phyloP scores from a whole-genome alignment of 176 grass and related monocot species.

The Oryza nivara region DNA sequence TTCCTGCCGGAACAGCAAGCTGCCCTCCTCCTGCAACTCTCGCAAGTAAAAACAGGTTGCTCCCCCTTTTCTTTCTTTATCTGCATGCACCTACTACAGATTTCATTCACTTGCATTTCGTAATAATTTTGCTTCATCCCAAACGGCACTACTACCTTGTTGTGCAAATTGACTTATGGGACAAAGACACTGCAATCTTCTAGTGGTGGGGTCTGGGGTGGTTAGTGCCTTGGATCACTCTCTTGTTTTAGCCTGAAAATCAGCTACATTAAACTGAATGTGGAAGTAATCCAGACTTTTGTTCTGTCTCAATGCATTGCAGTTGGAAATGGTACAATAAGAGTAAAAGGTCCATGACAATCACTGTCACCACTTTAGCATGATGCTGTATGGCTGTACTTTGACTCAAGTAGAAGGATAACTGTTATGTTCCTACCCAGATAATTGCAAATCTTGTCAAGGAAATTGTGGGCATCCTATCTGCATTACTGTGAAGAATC shows the following conservation, averaged over 20 bases:
- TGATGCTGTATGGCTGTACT: background rate
- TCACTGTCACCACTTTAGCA: too few relatives aligned
- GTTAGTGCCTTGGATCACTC: too few relatives aligned
- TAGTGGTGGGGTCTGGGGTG: too few relatives aligned
- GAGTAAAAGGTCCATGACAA: too few relatives aligned
- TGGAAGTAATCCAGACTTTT: background rate
- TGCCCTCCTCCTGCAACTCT: constrained; percentile 39
- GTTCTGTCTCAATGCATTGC: too few relatives aligned
- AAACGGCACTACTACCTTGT: too few relatives aligned
- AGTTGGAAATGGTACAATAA: too few relatives aligned
- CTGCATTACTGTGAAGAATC: background rate
- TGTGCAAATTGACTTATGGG: background rate
- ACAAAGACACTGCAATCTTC: too few relatives aligned
- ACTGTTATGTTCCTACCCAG: background rate
- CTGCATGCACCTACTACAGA: background rate
- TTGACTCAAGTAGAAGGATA: background rate
- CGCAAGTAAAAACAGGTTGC: constrained; percentile 8
- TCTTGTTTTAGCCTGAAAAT: too few relatives aligned
- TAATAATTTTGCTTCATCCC: background rate
- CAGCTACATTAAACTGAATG: too few relatives aligned
- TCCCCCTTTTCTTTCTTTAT: background rate
- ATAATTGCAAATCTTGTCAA: background rate
- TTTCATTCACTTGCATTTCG: background rate
- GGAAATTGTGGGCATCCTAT: background rate
- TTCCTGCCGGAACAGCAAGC: constrained; percentile 32